phyloP scores from a whole-genome alignment of 2,329 filamentous ascomycete species.

The Microsporum ferrugineum region DNA sequence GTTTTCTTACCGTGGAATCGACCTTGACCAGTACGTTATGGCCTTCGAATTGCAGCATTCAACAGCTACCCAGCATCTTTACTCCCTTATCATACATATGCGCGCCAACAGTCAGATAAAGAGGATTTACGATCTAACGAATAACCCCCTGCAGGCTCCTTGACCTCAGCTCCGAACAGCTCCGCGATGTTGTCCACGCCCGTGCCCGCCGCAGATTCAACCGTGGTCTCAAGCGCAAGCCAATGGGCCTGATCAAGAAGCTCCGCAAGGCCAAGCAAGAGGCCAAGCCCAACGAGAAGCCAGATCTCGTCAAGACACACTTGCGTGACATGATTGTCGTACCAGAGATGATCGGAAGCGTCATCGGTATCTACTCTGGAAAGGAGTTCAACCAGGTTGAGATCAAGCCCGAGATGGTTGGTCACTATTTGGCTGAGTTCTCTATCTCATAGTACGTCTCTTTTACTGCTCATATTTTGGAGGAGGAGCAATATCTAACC shows the following conservation, averaged over 20 bases:
- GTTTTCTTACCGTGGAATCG: conserved; percentile 98
- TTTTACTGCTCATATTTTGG: too few relatives aligned
- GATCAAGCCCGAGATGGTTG: conserved; percentile 99
- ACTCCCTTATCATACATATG: not conserved
- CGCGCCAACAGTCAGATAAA: not conserved
- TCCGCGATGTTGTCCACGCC: conserved; percentile 98
- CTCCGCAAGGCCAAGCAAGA: conserved; percentile 99
- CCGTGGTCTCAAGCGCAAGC: conserved; percentile 98
- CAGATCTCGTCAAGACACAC: conserved; percentile 97
- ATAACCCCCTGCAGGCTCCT: conserved; percentile 61
- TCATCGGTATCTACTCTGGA: conserved; percentile 98
- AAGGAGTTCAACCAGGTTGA: conserved; percentile 99
- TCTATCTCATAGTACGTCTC: conserved; percentile 94
- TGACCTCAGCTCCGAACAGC: conserved; percentile 95
- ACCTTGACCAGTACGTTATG: conserved; percentile 87
- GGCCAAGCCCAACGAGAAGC: conserved; percentile 99
- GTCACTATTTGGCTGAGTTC: conserved; percentile 98
- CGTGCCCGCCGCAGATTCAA: conserved; percentile 98
- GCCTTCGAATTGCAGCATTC: not conserved
- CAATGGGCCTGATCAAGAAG: conserved; percentile 99
- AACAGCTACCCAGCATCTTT: not conserved
- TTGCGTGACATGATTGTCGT: conserved; percentile 99
- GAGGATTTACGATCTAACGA: conserved; percentile 17
- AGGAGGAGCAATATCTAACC: not conserved
- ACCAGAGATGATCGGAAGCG: conserved; percentile 98